Percentiles rank a stretch among this genome's conserved stretches.
Evolutionary conservation across 2,329 filamentous ascomycete species (phyloP).

Genomic region (Botryosphaeria dothidea): DNA sequence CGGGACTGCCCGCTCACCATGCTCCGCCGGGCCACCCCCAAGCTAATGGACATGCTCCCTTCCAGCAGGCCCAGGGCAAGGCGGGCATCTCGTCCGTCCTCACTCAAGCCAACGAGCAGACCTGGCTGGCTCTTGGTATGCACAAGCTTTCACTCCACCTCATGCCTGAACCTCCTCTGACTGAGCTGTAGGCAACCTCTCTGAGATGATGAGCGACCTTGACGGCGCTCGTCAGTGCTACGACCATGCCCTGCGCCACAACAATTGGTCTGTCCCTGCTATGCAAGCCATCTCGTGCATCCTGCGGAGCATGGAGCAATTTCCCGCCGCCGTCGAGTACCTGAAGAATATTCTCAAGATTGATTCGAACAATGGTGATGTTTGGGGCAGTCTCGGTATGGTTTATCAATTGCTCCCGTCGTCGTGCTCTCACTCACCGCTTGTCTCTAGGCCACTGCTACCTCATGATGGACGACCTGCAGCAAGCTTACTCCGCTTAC

Average conservation of each 20-base stretch:
- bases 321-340: slow-evolving; percentile 91
- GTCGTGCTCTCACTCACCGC: slow-evolving; percentile 21
- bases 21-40: slow-evolving; percentile 63
- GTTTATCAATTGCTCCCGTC: slow-evolving; percentile 17
- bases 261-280: slow-evolving; percentile 82
- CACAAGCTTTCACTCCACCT: slow-evolving; percentile 19
- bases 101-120: slow-evolving; percentile 75
- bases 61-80: slow-evolving; percentile 59
- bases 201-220: slow-evolving; percentile 82
- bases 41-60: slow-evolving; percentile 55
- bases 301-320: slow-evolving; percentile 87
- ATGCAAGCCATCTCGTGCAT: slow-evolving; percentile 96
- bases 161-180: slow-evolving; percentile 26
- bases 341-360: slow-evolving; percentile 88
- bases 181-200: slow-evolving; percentile 67
- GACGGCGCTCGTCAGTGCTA: slow-evolving; percentile 90
- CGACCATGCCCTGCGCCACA: slow-evolving; percentile 84
- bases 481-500: slow-evolving; percentile 95
- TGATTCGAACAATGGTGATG: slow-evolving; percentile 86
- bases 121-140: slow-evolving; percentile 93
- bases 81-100: slow-evolving; percentile 67
- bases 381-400: slow-evolving; percentile 91
- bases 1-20: slow-evolving; percentile 69
- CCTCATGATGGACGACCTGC: slow-evolving; percentile 97
- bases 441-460: slow-evolving; percentile 79